Conservation (phyloP, 805 yeast genomes). For the Wickerhamomyces canadensis region DNA sequence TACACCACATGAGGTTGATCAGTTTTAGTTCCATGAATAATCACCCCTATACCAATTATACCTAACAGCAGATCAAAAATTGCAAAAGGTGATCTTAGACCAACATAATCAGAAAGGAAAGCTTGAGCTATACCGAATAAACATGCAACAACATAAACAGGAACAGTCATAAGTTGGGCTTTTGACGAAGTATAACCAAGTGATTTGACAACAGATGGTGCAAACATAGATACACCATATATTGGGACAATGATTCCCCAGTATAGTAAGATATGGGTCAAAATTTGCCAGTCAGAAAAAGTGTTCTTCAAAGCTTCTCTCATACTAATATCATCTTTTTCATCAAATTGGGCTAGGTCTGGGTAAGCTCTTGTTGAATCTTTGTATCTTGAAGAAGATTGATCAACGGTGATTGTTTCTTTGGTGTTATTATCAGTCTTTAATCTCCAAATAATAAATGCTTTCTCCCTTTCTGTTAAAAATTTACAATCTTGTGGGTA, state of each 20-base stretch:
- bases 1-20: slow-evolving; percentile 24
- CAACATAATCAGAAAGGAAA: slow-evolving; percentile 22
- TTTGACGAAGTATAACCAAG: slow-evolving; percentile 34
- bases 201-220: slow-evolving; percentile 36
- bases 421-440: slow-evolving; percentile 8
- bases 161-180: slow-evolving; percentile 39
- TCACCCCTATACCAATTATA: slow-evolving; percentile 30
- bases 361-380: slow-evolving; percentile 1
- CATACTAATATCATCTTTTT: slow-evolving; percentile 12
- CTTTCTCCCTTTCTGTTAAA: slow-evolving; percentile 31
- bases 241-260: slow-evolving; percentile 29
- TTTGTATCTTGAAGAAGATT: too few species aligned
- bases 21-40: slow-evolving; percentile 23
- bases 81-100: slow-evolving; percentile 29
- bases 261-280: slow-evolving; percentile 24
- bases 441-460: slow-evolving; percentile 19
- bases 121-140: slow-evolving; percentile 24
- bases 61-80: slow-evolving; percentile 22
- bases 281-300: slow-evolving; percentile 27
- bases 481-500: slow-evolving; percentile 42
- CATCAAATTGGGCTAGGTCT: slow-evolving; percentile 7
- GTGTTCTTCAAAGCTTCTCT: slow-evolving; percentile 16
- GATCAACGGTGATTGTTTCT: too few species aligned
- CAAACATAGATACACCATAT: slow-evolving; percentile 33
- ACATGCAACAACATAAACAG: slow-evolving; percentile 33